phyloP scores from a whole-genome alignment of 257 asterid genomes.

The Ilex asprella region DNA sequence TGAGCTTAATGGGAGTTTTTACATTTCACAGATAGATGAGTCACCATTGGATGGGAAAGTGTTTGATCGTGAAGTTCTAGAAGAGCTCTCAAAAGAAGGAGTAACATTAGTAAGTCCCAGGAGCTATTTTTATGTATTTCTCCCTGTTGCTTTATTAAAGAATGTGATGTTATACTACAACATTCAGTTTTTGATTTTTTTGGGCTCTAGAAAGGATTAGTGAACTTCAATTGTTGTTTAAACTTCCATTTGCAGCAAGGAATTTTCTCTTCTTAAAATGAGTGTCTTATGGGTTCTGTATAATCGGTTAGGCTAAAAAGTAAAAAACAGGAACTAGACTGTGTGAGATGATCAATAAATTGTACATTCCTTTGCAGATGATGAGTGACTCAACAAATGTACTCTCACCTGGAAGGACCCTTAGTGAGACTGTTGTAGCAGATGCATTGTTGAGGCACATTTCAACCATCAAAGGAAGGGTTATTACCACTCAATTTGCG shows the following conservation, averaged over 20 bases:
- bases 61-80: slow-evolving; percentile 88
- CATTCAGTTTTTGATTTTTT: too few relatives aligned
- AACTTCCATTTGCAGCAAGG: too few relatives aligned
- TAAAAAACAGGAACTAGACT: too few relatives aligned
- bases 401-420: slow-evolving; percentile 95
- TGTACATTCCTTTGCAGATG: slow-evolving; percentile 54
- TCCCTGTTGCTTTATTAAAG: not conserved
- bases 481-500: slow-evolving; percentile 94
- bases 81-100: slow-evolving; percentile 98
- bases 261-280: too few relatives aligned
- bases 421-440: slow-evolving; percentile 90
- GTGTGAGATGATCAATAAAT: not conserved
- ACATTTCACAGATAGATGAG: slow-evolving; percentile 78
- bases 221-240: too few relatives aligned
- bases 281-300: too few relatives aligned
- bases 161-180: too few relatives aligned
- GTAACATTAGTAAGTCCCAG: slow-evolving; percentile 80
- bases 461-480: slow-evolving; percentile 83
- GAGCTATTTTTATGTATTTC: not conserved
- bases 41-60: slow-evolving; percentile 88
- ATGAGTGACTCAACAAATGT: slow-evolving; percentile 99
- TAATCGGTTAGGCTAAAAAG: too few relatives aligned
- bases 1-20: slow-evolving; percentile 10
- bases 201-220: too few relatives aligned
- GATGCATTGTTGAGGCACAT: slow-evolving; percentile 79